These are phyloP conservation scores for Cytospora piceicola DNA, from an alignment of 2,329 filamentous ascomycete species.

Conservation along the genomic window DNA sequence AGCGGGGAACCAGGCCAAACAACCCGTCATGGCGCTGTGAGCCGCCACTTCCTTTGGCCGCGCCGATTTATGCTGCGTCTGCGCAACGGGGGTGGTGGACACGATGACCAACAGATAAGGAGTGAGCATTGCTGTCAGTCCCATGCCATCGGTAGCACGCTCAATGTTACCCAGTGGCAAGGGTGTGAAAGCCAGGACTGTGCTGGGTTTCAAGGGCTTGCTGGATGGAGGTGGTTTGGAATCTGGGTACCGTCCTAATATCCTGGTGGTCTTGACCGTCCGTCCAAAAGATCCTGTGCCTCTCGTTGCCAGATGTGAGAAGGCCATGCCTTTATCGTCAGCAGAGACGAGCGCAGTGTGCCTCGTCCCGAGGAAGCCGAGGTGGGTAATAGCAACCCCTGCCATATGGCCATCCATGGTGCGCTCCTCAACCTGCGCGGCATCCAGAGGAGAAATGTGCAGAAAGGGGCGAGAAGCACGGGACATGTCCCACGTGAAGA, in stretches of 20 bases:
- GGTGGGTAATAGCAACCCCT: slow-evolving; percentile 77
- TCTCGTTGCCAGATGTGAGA: slow-evolving; percentile 91
- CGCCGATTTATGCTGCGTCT: slow-evolving; percentile 93
- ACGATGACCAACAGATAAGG: slow-evolving; percentile 96
- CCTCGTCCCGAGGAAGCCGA: slow-evolving; percentile 93
- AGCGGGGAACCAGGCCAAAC: slow-evolving; percentile 94
- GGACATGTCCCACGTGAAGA: slow-evolving; percentile 95
- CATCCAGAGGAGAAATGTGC: slow-evolving; percentile 76
- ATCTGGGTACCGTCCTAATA: slow-evolving; percentile 88
- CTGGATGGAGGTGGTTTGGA: slow-evolving; percentile 60
- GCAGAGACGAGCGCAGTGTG: slow-evolving; percentile 95
- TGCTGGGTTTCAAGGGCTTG: slow-evolving; percentile 84
- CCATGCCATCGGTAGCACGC: slow-evolving; percentile 82
- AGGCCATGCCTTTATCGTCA: slow-evolving; percentile 95
- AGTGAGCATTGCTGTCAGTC: slow-evolving; percentile 91
- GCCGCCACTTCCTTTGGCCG: slow-evolving; percentile 88
- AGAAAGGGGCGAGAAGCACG: slow-evolving; percentile 86
- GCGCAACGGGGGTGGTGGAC: slow-evolving; percentile 92
- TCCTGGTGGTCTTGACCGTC: slow-evolving; percentile 84
- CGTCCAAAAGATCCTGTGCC: slow-evolving; percentile 86
- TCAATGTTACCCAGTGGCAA: slow-evolving; percentile 94
- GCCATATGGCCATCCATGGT: slow-evolving; percentile 82
- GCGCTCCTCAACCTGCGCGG: slow-evolving; percentile 65
- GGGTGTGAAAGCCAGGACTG: slow-evolving; percentile 88
- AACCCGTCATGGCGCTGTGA: slow-evolving; percentile 91